Percentiles rank a stretch among this genome's conserved stretches.
These are phyloP conservation scores for Glomus cerebriforme DNA, from an alignment of 192 early-diverging fungal genomes.

Conservation along the genomic window DNA sequence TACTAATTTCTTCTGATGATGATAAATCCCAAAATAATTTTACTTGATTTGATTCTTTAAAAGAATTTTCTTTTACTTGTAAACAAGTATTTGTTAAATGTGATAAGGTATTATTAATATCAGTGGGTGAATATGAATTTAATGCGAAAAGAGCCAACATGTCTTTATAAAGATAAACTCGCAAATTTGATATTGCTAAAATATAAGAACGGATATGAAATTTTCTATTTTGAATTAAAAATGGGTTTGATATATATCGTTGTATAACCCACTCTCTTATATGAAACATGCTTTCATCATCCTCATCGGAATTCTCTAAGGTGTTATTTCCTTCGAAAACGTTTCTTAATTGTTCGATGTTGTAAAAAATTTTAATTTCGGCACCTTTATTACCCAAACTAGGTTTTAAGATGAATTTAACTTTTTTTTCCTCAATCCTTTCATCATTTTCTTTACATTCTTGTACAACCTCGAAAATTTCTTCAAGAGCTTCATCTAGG, in stretches of 20 bases:
- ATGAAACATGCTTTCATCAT: slow-evolving; percentile 48
- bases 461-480: slow-evolving; percentile 64
- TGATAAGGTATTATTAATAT: slow-evolving; percentile 50
- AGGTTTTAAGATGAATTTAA: slow-evolving; percentile 65
- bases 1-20: slow-evolving; percentile 17
- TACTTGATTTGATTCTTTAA: slow-evolving; percentile 51
- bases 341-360: slow-evolving; percentile 46
- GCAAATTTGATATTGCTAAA: slow-evolving; percentile 57
- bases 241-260: slow-evolving; percentile 60
- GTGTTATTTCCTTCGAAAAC: slow-evolving; percentile 45
- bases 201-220: slow-evolving; percentile 71
- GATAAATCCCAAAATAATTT: slow-evolving; percentile 57
- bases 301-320: slow-evolving; percentile 46
- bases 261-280: slow-evolving; percentile 73
- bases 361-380: slow-evolving; percentile 66
- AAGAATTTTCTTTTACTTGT: slow-evolving; percentile 44
- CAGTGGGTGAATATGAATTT: slow-evolving; percentile 42
- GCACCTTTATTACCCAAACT: slow-evolving; percentile 65
- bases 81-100: slow-evolving; percentile 72
- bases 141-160: slow-evolving; percentile 69
- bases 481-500: slow-evolving; percentile 67
- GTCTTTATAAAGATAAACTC: slow-evolving; percentile 61
- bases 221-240: slow-evolving; percentile 58
- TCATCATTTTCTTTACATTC: slow-evolving; percentile 54
- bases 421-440: slow-evolving; percentile 21